A percentile compares a stretch with the other conserved stretches of the same genome.
These are phyloP conservation scores for Leccinum aurantiacum DNA, from an alignment of 768 basidiomycete genomes.

Conservation along the genomic window DNA sequence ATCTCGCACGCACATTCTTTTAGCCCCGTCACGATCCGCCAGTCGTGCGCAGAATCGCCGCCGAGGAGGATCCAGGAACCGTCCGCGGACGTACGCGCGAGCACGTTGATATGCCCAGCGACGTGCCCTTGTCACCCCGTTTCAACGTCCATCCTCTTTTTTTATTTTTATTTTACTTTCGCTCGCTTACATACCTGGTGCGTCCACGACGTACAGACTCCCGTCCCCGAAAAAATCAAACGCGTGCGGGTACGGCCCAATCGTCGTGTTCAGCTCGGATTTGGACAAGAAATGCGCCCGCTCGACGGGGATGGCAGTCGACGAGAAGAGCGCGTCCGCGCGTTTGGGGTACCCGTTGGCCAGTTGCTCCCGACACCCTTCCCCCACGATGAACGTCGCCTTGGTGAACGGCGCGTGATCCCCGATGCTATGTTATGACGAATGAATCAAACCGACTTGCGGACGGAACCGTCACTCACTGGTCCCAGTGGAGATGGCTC, in stretches of 20 bases:
- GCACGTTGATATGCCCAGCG: slow-evolving; percentile 52
- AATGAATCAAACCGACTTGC: slow-evolving; percentile 1
- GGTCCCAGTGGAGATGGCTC: slow-evolving; percentile 57
- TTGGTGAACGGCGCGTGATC: slow-evolving; percentile 45
- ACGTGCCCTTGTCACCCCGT: slow-evolving; percentile 40
- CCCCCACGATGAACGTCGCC: slow-evolving; percentile 50
- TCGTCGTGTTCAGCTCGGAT: slow-evolving; percentile 34
- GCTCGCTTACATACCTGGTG: slow-evolving; percentile 36
- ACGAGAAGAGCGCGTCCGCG: slow-evolving; percentile 34
- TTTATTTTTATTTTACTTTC: too few species aligned
- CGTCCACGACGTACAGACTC: slow-evolving; percentile 56
- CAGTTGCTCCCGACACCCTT: slow-evolving; percentile 36
- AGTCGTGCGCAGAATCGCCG: slow-evolving; percentile 58
- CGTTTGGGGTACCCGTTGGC: slow-evolving; percentile 43
- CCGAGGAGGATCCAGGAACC: slow-evolving; percentile 57
- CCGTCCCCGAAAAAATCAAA: slow-evolving; percentile 59
- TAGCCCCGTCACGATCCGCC: slow-evolving; percentile 48
- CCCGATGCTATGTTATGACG: slow-evolving; percentile 35
- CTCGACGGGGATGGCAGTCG: slow-evolving; percentile 37
- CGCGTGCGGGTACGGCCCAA: slow-evolving; percentile 52
- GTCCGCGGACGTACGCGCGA: slow-evolving; percentile 52
- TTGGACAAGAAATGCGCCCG: slow-evolving; percentile 40
- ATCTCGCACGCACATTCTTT: slow-evolving; percentile 35
- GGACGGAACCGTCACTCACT: slow-evolving; percentile 15
- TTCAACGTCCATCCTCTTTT: not conserved